Base-by-base conservation (phyloP, 2,329 filamentous ascomycete species). In the Colletotrichum sp. region DNA sequence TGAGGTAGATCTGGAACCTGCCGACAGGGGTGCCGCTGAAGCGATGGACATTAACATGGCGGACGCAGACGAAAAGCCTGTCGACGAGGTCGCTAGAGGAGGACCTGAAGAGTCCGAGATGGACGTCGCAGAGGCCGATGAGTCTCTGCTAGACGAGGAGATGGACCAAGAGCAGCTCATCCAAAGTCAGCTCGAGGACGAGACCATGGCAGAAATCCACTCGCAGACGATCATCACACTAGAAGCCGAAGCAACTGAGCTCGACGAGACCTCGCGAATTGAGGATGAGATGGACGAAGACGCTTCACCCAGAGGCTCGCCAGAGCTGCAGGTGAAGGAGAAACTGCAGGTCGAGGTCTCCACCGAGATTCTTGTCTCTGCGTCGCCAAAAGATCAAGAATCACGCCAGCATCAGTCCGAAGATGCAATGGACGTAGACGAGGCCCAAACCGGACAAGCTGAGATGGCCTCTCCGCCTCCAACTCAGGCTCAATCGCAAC, bases 201-300 rank as follows among this genome's bases (percentile, higher is more conserved):
- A 68, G 58, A 28, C 72, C 7, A 86, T 85, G 83, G 80, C 84
- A 52, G 82, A 82, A 10, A 84, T 81, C 10, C 84, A 85, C 67
- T 85, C 84, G 8, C 15, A 67, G 34, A 32, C 24, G 5, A 58
- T 26, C 9, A 18, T 61, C 6, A 60, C 52, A 21, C 28, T 21
- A 15, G 48, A 72, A 21, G 24, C 26, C 13, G 32, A 52, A 7
- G 48, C 34, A 16, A 30, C 30, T 63, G 65, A 70, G 52, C 15
- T 18, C 26, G 16, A 60, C 10, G 30, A 61, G 26, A 52, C 24
- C 3, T 18, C n/a, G 9, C 38, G 38, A 12, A 43, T 43, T 43
- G 38, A 48, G 4, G 43, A 21, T 48, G 43, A 48, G 43, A 48
- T 48, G 43, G 43, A 12, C n/a, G n/a, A 48, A 48, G 43, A 48